Percentiles rank a stretch among this genome's conserved stretches.
These are phyloP conservation scores for Apiosordaria backusii DNA, from an alignment of 495 filamentous ascomycete species.

Conservation along the genomic window DNA sequence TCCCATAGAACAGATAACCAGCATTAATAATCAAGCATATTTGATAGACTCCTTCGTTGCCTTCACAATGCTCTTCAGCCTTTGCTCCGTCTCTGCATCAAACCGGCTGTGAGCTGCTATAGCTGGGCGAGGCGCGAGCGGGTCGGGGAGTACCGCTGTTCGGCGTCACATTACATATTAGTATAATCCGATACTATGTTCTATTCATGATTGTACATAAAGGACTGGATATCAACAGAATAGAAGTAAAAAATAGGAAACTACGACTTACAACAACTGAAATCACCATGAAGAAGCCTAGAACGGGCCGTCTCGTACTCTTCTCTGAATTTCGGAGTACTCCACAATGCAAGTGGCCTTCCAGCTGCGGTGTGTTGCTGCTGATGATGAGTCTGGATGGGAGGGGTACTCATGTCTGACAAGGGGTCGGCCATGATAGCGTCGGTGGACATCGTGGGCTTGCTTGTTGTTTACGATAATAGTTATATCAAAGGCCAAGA, in stretches of 20 bases:
- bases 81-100: constrained; percentile 33
- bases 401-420: not conserved
- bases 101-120: constrained; percentile 33
- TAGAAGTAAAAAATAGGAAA: not conserved
- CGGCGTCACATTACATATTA: not conserved
- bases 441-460: not conserved
- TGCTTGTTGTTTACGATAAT: not conserved
- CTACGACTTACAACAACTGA: constrained; percentile 37
- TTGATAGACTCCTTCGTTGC: constrained; percentile 21
- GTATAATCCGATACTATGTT: no score
- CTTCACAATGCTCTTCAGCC: constrained; percentile 33
- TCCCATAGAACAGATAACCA: no score
- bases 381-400: not conserved
- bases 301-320: constrained; percentile 47
- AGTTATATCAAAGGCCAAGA: not conserved
- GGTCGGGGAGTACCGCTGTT: constrained; percentile 41
- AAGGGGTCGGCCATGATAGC: not conserved
- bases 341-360: constrained; percentile 19
- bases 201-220: no score
- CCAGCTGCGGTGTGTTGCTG: not conserved
- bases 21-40: not conserved
- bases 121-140: constrained; percentile 36
- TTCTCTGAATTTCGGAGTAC: constrained; percentile 43
- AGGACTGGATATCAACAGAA: not conserved
- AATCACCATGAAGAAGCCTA: constrained; percentile 38